Conservation (phyloP, 768 basidiomycete genomes). For the Myochromella boudieri region DNA sequence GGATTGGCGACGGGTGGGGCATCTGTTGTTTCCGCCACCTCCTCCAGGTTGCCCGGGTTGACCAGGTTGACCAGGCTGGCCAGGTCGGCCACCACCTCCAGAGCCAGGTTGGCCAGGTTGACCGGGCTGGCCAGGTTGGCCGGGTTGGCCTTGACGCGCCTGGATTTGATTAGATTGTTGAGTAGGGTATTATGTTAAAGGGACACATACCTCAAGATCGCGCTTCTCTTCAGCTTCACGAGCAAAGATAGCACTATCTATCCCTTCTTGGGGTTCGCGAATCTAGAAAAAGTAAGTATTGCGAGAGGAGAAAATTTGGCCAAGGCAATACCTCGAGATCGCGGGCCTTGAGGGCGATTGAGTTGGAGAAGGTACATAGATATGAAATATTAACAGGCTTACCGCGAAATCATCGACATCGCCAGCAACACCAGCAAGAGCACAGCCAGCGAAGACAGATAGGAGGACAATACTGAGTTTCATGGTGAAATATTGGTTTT, state of each 20-base stretch:
- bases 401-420: background rate
- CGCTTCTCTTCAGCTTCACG: conserved; percentile 11
- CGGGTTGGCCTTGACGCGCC: background rate
- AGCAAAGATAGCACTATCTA: too few species aligned
- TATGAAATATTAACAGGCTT: background rate
- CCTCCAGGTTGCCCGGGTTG: conserved; percentile 14
- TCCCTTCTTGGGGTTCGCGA: conserved; percentile 8
- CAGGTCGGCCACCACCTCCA: background rate
- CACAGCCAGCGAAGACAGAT: conserved; percentile 9
- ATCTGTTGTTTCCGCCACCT: background rate
- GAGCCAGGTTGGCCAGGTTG: conserved; percentile 12
- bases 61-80: conserved; percentile 14
- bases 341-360: conserved; percentile 1
- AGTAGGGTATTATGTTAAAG: too few species aligned
- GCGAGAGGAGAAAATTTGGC: background rate
- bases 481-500: background rate
- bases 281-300: background rate
- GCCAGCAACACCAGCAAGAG: conserved; percentile 4
- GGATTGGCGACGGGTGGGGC: conserved; percentile 2
- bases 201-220: conserved; percentile 5
- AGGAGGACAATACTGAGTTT: conserved; percentile 9
- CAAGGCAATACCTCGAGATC: background rate
- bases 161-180: background rate
- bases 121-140: conserved; percentile 14
- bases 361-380: background rate